Base-by-base conservation (phyloP, 2,329 filamentous ascomycete species). In the Paradendryphiella salina region DNA sequence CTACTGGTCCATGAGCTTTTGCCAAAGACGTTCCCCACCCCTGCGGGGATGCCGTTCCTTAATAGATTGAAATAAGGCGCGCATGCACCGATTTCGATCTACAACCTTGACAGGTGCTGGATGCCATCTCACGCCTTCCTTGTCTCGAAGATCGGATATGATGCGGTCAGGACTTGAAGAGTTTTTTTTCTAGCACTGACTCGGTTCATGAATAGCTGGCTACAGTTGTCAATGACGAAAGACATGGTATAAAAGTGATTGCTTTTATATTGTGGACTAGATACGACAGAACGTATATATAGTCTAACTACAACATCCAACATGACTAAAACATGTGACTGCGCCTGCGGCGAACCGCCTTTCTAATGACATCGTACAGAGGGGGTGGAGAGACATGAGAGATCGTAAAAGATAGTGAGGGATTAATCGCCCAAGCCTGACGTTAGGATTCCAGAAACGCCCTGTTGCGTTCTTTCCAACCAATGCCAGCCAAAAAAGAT, bases 321-420 rank as follows among this genome's bases (percentile, higher is more conserved):
- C 56, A 52, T 52, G 37, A 43, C 48, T 46, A 50, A 49, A 49
- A 52, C 51, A 18, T 34, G 33, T 41, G 37, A 48, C 43, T 45
- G 35, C 50, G 18, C 38, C 29, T 48, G 31, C 39, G 41, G 45
- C 42, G 46, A 47, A 44, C 42, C 28, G 32, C 43, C 14, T 32
- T 36, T 32, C 39, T 26, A 48, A 43, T 37, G 28, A 28, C 40
- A 49, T 52, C 46, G 45, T 48, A 57, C 56, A 52, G 32, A 41
- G 23, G 23, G 26, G 32, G 28, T 32, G 26, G 28, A 44, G 18
- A 49, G 39, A 59, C 51, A 57, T 56, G 39, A 52, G 40, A 52
- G 17, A 53, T 61, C 58, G 56, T 61, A 50, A 57, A 42, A 15
- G 57, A 60, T 37, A 58, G 57, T 53, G 53, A 50, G 55, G 52